Base-by-base conservation (phyloP, 2,329 filamentous ascomycete species). In the Corinectria fuckeliana region DNA sequence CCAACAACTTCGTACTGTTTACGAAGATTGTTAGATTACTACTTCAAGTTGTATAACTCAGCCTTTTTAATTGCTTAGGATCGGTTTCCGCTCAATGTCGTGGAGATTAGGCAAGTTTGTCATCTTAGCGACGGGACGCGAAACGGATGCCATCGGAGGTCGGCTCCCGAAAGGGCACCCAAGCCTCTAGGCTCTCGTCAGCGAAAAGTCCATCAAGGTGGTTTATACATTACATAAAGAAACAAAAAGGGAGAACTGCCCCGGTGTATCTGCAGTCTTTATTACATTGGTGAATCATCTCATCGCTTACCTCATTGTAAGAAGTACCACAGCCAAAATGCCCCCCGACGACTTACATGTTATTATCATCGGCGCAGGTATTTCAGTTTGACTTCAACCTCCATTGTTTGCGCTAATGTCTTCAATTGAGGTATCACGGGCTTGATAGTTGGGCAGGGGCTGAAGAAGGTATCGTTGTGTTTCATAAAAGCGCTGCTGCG, bases 281-380 rank as follows among this genome's bases (percentile, higher is more conserved):
- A 10, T 4, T 45, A 5, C 7, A 28, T 45, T 21, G n/a, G n/a
- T 45, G 20, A 36, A 51, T 23, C 13, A 23, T 16, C 10, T 28
- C 14, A 16, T 14, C 7, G 25, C 18, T 38, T n/a, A 1, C 5
- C 14, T n/a, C 9, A 10, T 20, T 20, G 8, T 28, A 32, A n/a
- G n/a, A n/a, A n/a, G n/a, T n/a, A n/a, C 10, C 9, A 39, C 7
- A 30, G 9, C n/a, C 47, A 61, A 50, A 10, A 67, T 67, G 64
- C 28, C 64, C 13, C 14, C 25, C 23, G 59, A 57, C 14, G 61
- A 64, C 13, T 42, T 67, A 4, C 61, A 65, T 18, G 56, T 67
- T 20, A 61, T 67, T 20, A 62, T 67, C 21, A 59, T 67, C 14
- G 64, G 64, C 21, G 63, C 64, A 28, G 64, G 63, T 65, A 58